Base-by-base conservation (phyloP, 176 grass and related monocot species). In the Paspalum vaginatum region DNA sequence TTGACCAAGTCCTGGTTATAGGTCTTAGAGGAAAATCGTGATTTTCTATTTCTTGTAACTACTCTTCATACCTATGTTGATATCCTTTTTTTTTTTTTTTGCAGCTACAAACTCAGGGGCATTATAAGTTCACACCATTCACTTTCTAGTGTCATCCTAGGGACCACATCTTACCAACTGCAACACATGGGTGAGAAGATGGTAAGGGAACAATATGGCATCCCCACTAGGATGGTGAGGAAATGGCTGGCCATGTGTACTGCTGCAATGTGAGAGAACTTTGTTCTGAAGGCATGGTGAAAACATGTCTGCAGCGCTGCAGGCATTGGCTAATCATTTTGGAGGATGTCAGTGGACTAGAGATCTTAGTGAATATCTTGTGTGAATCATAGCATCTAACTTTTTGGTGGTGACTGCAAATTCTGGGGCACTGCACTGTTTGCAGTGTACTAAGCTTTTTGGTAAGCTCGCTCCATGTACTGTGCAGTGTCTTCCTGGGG, bases 381-480 rank as follows among this genome's bases (percentile, higher is more conserved):
- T n/a, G 55, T 44, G 17, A 60, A 63, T 51, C 12, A 17, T 15
- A 26, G 6, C 26, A 32, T 39, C 80, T 18, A 63, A 20, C 39
- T 72, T 42, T 72, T 64, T n/a, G 41, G 58, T 61, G 43, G 26
- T 54, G 67, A 5, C 51, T 68, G 26, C 49, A 65, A 77, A 76
- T 78, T 78, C 17, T 21, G 75, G 43, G 45, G 43, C 3, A 49
- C 38, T 46, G 6, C n/a, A 32, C 32, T 32, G 32, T n/a, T n/a
- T 32, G 32, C 32, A 32, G 32, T 32, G 32, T 32, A 32, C 32
- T 32, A 32, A 32, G 32, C 32, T 32, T 32, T 32, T 32, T 32
- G 32, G 32, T 32, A 65, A 17, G 13, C 37, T 55, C 12, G 18
- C 38, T 15, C 61, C 62, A 42, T 55, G 20, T 2, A 17, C 10